Percentiles rank a stretch among this genome's conserved stretches.
These are phyloP conservation scores for Kwoniella mangroviensis DNA, from an alignment of 768 basidiomycete species.

Conservation along the genomic window DNA sequence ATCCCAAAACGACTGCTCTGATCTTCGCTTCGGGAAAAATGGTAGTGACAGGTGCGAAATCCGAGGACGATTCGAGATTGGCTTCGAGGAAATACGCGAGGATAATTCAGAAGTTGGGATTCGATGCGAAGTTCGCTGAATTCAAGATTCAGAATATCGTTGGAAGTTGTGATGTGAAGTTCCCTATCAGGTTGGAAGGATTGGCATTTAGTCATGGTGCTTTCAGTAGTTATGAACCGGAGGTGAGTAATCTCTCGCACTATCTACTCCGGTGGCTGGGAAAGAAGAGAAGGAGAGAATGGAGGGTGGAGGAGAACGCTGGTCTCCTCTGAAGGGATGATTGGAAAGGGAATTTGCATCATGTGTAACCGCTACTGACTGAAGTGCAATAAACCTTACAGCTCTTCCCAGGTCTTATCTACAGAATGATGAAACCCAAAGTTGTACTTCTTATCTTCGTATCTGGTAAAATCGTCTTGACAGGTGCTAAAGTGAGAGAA, in stretches of 20 bases:
- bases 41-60: constrained; percentile 99
- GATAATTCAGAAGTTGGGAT: constrained; percentile 98
- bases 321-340: too few relatives aligned
- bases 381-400: constrained; percentile 51
- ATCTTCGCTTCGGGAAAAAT: constrained; percentile 99
- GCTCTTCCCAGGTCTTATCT: constrained; percentile 98
- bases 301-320: neutral
- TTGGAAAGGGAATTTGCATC: too few relatives aligned
- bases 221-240: constrained; percentile 96
- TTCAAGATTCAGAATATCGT: constrained; percentile 99
- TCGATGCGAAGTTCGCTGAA: constrained; percentile 98
- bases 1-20: constrained; percentile 98
- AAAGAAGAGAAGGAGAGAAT: neutral
- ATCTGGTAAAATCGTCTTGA: constrained; percentile 97
- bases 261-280: too few relatives aligned
- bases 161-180: constrained; percentile 96
- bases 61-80: constrained; percentile 93
- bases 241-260: constrained; percentile 65
- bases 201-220: constrained; percentile 96
- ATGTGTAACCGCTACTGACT: neutral
- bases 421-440: constrained; percentile 99
- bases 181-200: constrained; percentile 96
- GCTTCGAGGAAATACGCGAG: constrained; percentile 98
- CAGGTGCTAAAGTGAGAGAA: constrained; percentile 98
- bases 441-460: constrained; percentile 98